These are phyloP conservation scores for Lasiodiplodia hormozganensis DNA, from an alignment of 2,329 filamentous ascomycete genomes.

Conservation along the genomic window DNA sequence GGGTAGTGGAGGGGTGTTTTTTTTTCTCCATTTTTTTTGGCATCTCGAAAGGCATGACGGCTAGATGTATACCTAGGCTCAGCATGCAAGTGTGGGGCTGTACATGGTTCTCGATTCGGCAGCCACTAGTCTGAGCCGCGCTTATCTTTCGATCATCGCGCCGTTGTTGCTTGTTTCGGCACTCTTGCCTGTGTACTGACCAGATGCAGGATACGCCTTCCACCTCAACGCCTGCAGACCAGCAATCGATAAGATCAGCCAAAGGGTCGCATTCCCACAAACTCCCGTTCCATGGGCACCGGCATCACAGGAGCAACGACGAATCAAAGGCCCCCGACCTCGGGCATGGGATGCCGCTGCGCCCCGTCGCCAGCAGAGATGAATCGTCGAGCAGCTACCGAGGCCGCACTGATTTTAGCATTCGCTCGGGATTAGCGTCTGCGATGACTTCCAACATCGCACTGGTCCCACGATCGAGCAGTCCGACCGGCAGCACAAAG, in stretches of 20 bases:
- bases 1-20: not conserved
- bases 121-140: conserved; percentile 17
- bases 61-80: not conserved
- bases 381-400: conserved; percentile 66
- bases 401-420: conserved; percentile 52
- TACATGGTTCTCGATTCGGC: conserved; percentile 4
- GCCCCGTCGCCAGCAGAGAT: conserved; percentile 78
- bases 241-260: conserved; percentile 57
- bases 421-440: conserved; percentile 54
- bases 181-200: conserved; percentile 1
- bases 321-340: conserved; percentile 54
- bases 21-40: not conserved
- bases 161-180: conserved; percentile 19
- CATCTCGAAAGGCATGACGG: not conserved
- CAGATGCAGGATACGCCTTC: conserved; percentile 28
- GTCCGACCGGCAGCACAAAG: conserved; percentile 79
- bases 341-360: conserved; percentile 59
- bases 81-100: not conserved
- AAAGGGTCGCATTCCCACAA: conserved; percentile 61
- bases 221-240: conserved; percentile 36
- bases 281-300: conserved; percentile 70
- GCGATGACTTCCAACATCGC: conserved; percentile 58
- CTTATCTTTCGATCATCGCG: conserved; percentile 1
- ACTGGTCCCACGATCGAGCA: conserved; percentile 71
- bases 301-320: conserved; percentile 72